Percentiles rank a stretch among this genome's conserved stretches.
phyloP scores from a whole-genome alignment of 805 yeast genomes.

The Trichomonascus vanleenenianus region DNA sequence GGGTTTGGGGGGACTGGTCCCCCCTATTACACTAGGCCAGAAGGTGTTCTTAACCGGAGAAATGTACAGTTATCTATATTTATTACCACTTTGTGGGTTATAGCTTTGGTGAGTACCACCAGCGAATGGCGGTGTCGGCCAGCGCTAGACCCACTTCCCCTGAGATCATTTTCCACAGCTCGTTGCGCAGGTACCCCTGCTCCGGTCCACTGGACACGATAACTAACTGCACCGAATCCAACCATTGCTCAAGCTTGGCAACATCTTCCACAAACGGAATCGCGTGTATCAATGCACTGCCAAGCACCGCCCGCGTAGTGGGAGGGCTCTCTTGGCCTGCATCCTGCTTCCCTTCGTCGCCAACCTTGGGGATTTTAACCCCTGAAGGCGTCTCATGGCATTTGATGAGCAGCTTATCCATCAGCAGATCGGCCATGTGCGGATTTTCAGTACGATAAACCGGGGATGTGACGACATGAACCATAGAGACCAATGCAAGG shows the following conservation, averaged over 20 bases:
- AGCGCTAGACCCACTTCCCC: conserved; percentile 41
- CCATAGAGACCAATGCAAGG: conserved; percentile 50
- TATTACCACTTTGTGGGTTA: neutral
- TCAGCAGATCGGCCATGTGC: conserved; percentile 28
- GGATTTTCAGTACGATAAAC: conserved; percentile 21
- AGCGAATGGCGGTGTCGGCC: conserved; percentile 26
- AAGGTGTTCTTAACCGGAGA: neutral
- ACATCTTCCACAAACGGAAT: conserved; percentile 45
- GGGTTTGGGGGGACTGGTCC: too few relatives aligned
- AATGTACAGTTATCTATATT: neutral
- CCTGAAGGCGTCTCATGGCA: conserved; percentile 29
- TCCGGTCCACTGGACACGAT: conserved; percentile 25
- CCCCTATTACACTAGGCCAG: neutral
- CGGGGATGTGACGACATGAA: conserved; percentile 37
- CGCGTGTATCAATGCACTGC: conserved; percentile 40
- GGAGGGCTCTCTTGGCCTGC: conserved; percentile 19
- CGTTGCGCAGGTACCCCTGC: conserved; percentile 30
- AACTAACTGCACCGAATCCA: conserved; percentile 36
- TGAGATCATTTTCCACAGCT: conserved; percentile 47
- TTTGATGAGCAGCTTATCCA: conserved; percentile 36
- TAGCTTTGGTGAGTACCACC: conserved; percentile 22
- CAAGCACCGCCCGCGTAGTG: conserved; percentile 40
- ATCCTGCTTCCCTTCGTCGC: conserved; percentile 15
- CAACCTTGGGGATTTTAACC: conserved; percentile 29
- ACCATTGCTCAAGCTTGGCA: conserved; percentile 37